These are phyloP conservation scores for Chlamydomonas sphaeroides DNA, from an alignment of 139 green algal genomes.

Conservation along the genomic window DNA sequence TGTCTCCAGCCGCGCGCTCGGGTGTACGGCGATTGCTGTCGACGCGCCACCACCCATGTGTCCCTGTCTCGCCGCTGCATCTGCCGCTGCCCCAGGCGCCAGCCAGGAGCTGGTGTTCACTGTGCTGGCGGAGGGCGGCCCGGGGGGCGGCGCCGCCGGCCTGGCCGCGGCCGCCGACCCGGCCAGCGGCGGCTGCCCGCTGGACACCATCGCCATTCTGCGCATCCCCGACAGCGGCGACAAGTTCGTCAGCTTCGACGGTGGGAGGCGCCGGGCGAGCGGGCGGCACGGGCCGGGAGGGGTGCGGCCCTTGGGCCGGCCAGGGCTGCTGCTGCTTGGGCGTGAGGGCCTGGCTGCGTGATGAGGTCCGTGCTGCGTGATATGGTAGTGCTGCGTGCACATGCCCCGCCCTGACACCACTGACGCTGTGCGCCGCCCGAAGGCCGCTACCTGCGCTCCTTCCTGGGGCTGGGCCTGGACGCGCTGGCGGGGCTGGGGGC, in stretches of 20 bases:
- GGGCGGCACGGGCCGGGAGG: too few species aligned
- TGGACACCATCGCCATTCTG: slow-evolving; percentile 80
- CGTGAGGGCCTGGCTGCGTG: too few species aligned
- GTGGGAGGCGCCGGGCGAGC: too few species aligned
- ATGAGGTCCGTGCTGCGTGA: background rate
- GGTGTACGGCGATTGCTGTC: too few species aligned
- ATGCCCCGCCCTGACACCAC: too few species aligned
- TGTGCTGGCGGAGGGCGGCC: slow-evolving; percentile 44
- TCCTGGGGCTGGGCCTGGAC: slow-evolving; percentile 16
- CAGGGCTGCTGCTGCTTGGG: too few species aligned
- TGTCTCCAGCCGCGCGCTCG: too few species aligned
- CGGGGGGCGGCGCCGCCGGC: slow-evolving; percentile 9
- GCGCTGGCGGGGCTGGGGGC: background rate
- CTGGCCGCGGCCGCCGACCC: slow-evolving; percentile 14
- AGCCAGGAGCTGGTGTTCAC: slow-evolving; percentile 16
- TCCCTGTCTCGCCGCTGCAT: too few species aligned
- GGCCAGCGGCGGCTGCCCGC: background rate
- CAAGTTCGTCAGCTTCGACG: slow-evolving; percentile 71
- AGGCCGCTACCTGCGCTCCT: slow-evolving; percentile 26
- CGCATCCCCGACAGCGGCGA: slow-evolving; percentile 72
- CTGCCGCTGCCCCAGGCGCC: background rate
- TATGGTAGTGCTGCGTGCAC: background rate
- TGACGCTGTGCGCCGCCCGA: background rate
- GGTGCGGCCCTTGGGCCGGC: too few species aligned
- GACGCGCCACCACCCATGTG: too few species aligned